A percentile compares a stretch with the other conserved stretches of the same genome.
Conservation (phyloP, 2,329 filamentous ascomycete species). For the Canariomyces notabilis region DNA sequence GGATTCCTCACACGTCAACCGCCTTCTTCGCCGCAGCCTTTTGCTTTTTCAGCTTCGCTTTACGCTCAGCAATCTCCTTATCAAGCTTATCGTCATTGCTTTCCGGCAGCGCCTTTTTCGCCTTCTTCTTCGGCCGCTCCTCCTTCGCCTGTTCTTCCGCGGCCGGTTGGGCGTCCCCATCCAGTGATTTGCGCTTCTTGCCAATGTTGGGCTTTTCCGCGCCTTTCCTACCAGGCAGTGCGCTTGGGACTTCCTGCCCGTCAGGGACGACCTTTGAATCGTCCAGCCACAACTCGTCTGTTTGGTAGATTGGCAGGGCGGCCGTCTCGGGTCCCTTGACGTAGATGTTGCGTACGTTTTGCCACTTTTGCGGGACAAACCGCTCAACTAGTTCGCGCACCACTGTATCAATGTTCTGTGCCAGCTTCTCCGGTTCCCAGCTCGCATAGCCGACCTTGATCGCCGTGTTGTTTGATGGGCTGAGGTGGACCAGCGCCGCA, state of each 20-base stretch:
- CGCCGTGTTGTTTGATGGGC: conserved; percentile 72
- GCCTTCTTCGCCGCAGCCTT: conserved; percentile 49
- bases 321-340: conserved; percentile 87
- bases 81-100: conserved; percentile 50
- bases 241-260: conserved; percentile 44
- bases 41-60: conserved; percentile 53
- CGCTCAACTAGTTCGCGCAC: conserved; percentile 66
- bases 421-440: conserved; percentile 70
- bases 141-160: conserved; percentile 25
- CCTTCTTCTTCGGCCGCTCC: conserved; percentile 37
- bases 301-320: conserved; percentile 89
- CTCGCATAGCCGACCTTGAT: conserved; percentile 72
- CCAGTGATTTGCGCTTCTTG: conserved; percentile 58
- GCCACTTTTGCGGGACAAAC: conserved; percentile 81
- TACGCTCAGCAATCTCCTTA: conserved; percentile 56
- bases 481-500: conserved; percentile 67
- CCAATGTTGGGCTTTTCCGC: conserved; percentile 52
- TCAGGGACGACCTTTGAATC: conserved; percentile 65
- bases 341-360: conserved; percentile 76
- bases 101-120: conserved; percentile 41
- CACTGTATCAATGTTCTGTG: conserved; percentile 74
- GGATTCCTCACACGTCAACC: conserved; percentile 18
- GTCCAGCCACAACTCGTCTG: conserved; percentile 85
- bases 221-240: conserved; percentile 32
- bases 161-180: conserved; percentile 20